Evolutionary conservation across 345 rosid species (phyloP).

Genomic region (Abelmoschus esculentus): DNA sequence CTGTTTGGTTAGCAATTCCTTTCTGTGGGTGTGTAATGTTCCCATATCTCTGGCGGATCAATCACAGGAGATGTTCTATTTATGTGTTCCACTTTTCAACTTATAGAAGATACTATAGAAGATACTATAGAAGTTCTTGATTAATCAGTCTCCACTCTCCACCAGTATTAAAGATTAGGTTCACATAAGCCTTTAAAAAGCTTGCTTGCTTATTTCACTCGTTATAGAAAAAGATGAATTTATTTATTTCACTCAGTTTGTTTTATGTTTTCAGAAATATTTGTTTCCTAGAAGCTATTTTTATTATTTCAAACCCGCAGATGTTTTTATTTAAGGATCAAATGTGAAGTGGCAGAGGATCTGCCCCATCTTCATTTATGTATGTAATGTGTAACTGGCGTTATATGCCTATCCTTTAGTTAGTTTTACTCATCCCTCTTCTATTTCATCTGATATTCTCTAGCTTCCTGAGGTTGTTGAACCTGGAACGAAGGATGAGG

Average conservation of each 20-base stretch:
- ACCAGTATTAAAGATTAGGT: background rate
- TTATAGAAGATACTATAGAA: background rate
- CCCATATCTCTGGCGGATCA: background rate
- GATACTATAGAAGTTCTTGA: background rate
- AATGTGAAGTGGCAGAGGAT: background rate
- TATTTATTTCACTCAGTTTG: background rate
- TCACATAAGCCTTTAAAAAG: background rate
- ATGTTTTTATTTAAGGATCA: slow-evolving; percentile 3
- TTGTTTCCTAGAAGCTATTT: background rate
- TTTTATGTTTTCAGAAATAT: background rate
- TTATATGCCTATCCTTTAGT: background rate
- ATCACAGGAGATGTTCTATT: background rate
- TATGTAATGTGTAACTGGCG: background rate
- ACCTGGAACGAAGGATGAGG: slow-evolving; percentile 42
- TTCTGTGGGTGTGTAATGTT: background rate
- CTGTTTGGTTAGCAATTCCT: background rate
- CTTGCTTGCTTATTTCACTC: background rate
- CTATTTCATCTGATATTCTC: background rate
- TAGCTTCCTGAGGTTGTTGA: slow-evolving; percentile 46
- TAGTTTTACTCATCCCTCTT: background rate
- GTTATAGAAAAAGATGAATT: background rate
- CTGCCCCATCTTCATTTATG: background rate
- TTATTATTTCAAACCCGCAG: slow-evolving; percentile 1
- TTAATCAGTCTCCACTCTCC: background rate
- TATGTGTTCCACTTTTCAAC: background rate